Conservation (phyloP, 73 alveolate species). For the Uronychia binucleata region DNA sequence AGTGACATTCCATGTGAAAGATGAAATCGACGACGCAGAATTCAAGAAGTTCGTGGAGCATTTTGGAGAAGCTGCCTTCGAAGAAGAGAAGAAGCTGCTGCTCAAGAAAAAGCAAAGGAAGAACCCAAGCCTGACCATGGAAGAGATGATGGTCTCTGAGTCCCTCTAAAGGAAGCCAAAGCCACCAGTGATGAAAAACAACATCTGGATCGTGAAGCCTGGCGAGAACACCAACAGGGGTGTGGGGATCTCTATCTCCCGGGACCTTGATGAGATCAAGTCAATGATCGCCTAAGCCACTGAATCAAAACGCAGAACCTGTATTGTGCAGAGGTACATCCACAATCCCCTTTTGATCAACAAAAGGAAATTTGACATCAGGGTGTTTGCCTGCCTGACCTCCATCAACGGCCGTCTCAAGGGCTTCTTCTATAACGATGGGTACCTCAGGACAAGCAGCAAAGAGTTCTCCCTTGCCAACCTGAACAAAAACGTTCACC, state of each 20-base stretch:
- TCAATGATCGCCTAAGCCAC: not conserved
- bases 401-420: constrained; percentile 70
- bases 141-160: not conserved
- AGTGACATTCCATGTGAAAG: constrained; percentile 52
- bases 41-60: constrained; percentile 31
- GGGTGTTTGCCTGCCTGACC: constrained; percentile 57
- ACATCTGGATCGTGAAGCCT: constrained; percentile 13
- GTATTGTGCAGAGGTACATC: constrained; percentile 33
- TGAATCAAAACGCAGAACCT: constrained; percentile 10
- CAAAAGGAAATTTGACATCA: constrained; percentile 51
- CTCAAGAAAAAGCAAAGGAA: not conserved
- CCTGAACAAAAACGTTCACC: constrained; percentile 77
- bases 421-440: constrained; percentile 73
- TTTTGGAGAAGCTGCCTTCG: not conserved
- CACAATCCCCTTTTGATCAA: constrained; percentile 41
- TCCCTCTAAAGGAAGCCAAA: not conserved
- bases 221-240: constrained; percentile 3
- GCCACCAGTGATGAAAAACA: not conserved
- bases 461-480: constrained; percentile 69
- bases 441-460: constrained; percentile 84
- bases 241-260: not conserved
- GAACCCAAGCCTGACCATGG: not conserved
- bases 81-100: not conserved
- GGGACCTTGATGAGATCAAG: not conserved
- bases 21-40: constrained; percentile 38